Base-by-base conservation (phyloP, 768 basidiomycete species). In the Rhizopogon rudus region DNA sequence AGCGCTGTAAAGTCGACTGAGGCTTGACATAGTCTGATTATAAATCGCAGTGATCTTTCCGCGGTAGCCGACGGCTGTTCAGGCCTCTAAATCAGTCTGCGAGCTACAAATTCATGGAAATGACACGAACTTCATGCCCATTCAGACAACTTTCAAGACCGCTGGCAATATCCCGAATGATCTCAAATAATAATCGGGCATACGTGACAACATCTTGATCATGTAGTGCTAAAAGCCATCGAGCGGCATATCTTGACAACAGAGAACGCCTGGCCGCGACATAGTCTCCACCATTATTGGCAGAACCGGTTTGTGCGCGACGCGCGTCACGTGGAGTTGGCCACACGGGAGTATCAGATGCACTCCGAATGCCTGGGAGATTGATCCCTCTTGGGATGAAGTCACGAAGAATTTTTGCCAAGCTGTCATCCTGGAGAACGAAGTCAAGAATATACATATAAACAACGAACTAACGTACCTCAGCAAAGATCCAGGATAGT, bases 221-320 rank as follows among this genome's bases (percentile, higher is more conserved):
- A 65, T 90, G 86, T 25, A 92, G 68, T 39, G 86, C 83, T 29
- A 77, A 71, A 43, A 93, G 71, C 91, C 91, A 93, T 20, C 78
- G 80, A 16, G 75, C 65, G 13, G 77, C 85, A 64, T 88, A 90
- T 59, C 73, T 77, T 17, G 67, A 61, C 50, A 83, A 67, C 20
- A 93, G 68, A 2, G 73, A 68, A 40, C 80, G 75, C 40, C 90
- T 74, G 25, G 79, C 75, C 14, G 81, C 78, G 44, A 89, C 73
- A 65, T 91, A 93, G 58, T 88, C 84, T 17, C 86, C 82, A 0
- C 89, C 87, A 64, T 83, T 87, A 53, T 78, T 79, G 6, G 71
- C 68, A 12, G 79, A 74, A 58, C 68, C 73, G 1, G 68, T 62
- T 31, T 70, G 67, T n/a, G 80, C 74, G 14, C 65, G 62, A 49